phyloP scores from a whole-genome alignment of 768 basidiomycete species.

The Termitomyces sp. region DNA sequence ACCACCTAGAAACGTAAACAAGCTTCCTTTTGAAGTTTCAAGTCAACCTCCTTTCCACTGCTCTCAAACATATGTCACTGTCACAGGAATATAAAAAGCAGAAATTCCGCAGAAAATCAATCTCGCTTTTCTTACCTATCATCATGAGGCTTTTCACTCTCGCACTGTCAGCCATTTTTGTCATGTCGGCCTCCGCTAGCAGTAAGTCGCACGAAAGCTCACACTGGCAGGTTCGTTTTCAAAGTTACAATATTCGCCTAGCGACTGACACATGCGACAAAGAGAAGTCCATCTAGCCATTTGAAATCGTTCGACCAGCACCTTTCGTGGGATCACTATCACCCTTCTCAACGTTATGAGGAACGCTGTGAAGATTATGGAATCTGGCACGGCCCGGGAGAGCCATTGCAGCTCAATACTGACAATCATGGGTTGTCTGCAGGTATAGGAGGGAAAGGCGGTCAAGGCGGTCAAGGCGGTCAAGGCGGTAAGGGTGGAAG shows the following conservation, averaged over 20 bases:
- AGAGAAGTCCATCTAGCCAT: constrained; percentile 1
- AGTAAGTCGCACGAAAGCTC: not conserved
- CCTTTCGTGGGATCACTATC: not conserved
- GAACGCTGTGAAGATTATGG: not conserved
- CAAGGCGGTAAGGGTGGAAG: not conserved
- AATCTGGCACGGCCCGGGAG: not conserved
- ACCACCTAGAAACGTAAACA: not conserved
- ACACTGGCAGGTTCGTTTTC: constrained; percentile 1
- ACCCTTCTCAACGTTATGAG: not conserved
- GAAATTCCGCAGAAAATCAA: not conserved
- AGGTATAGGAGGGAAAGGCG: not conserved
- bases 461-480: not conserved
- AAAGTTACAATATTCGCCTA: not conserved
- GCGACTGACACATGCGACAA: not conserved
- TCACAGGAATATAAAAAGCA: not conserved
- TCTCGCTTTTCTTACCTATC: not conserved
- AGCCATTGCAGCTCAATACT: not conserved
- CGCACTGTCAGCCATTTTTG: not conserved
- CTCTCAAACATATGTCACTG: not conserved
- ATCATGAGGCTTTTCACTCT: not conserved
- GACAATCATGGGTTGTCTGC: not conserved
- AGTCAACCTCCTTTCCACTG: not conserved
- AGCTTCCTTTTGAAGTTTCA: not conserved
- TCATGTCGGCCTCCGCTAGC: not conserved
- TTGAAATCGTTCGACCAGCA: not conserved